A percentile compares a stretch with the other conserved stretches of the same genome.
phyloP scores from a whole-genome alignment of 371 early-diverging fungal genomes.

The Mortierella sp. region DNA sequence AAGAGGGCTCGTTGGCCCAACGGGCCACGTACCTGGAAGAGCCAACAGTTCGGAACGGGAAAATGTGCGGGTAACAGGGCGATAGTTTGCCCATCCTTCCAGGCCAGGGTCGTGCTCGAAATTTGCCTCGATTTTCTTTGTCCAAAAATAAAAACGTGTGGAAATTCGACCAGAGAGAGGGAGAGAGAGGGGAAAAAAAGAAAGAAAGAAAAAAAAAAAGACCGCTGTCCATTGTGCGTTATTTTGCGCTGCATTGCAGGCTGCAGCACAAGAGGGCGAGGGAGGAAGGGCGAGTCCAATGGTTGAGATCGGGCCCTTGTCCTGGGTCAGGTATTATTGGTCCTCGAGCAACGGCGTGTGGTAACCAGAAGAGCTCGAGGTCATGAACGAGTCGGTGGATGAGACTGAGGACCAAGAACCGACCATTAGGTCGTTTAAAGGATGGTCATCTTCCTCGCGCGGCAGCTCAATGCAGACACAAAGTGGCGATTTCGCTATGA shows the following conservation, averaged over 20 bases:
- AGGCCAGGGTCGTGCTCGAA: neutral
- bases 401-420: slow-evolving; percentile 47
- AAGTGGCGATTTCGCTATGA: slow-evolving; percentile 32
- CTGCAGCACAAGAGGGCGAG: neutral
- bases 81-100: no score
- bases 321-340: neutral
- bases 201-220: neutral
- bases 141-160: slow-evolving; percentile 2
- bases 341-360: slow-evolving; percentile 22
- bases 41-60: slow-evolving; percentile 10
- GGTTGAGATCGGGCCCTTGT: neutral
- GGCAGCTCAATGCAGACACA: slow-evolving; percentile 16
- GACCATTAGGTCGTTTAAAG: slow-evolving; percentile 34
- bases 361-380: slow-evolving; percentile 30
- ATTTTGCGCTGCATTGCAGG: neutral
- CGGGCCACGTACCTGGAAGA: no score
- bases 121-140: neutral
- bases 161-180: slow-evolving; percentile 1
- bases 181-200: neutral
- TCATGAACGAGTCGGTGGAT: slow-evolving; percentile 29
- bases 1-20: no score
- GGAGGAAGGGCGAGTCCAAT: neutral
- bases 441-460: slow-evolving; percentile 42
- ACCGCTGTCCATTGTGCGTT: neutral
- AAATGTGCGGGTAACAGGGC: no score